Conservation (phyloP, 176 grass and related monocot genomes). For the Musa schizocarpa region DNA sequence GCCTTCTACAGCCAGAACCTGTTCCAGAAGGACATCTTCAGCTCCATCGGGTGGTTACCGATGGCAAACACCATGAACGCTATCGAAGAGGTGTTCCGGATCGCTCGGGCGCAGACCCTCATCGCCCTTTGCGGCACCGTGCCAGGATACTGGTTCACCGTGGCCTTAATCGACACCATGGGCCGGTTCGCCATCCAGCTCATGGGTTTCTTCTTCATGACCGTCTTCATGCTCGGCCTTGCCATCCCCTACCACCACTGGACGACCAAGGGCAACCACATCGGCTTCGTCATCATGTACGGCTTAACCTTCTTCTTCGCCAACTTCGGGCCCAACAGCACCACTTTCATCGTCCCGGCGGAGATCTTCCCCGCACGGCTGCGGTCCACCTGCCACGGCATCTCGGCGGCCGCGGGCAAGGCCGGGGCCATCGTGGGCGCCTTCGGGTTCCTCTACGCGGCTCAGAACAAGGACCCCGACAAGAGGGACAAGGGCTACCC, state of each 20-base stretch:
- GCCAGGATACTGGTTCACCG: too few species aligned
- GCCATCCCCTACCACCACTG: slow-evolving; percentile 55
- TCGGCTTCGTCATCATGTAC: slow-evolving; percentile 46
- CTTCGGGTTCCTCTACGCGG: slow-evolving; percentile 57
- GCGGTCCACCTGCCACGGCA: slow-evolving; percentile 72
- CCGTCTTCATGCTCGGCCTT: slow-evolving; percentile 53
- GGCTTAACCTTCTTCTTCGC: slow-evolving; percentile 76
- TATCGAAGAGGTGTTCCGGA: too few species aligned
- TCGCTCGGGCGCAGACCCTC: too few species aligned
- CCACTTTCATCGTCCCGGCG: slow-evolving; percentile 73
- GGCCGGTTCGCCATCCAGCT: too few species aligned
- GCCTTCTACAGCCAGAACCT: slow-evolving; percentile 86
- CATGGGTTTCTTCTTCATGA: slow-evolving; percentile 31
- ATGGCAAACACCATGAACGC: background rate
- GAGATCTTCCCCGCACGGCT: slow-evolving; percentile 73
- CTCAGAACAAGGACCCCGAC: slow-evolving; percentile 26
- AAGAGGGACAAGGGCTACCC: slow-evolving; percentile 36
- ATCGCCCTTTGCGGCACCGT: too few species aligned
- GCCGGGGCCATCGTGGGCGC: slow-evolving; percentile 56
- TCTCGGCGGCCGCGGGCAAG: slow-evolving; percentile 51
- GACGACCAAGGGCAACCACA: slow-evolving; percentile 35
- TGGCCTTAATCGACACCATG: too few species aligned
- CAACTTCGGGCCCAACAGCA: slow-evolving; percentile 75
- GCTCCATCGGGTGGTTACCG: slow-evolving; percentile 55
- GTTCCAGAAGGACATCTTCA: slow-evolving; percentile 90